Percentiles rank a stretch among this genome's conserved stretches.
These are phyloP conservation scores for Yamadazyma sp. DNA, from an alignment of 805 yeast genomes.

Conservation along the genomic window DNA sequence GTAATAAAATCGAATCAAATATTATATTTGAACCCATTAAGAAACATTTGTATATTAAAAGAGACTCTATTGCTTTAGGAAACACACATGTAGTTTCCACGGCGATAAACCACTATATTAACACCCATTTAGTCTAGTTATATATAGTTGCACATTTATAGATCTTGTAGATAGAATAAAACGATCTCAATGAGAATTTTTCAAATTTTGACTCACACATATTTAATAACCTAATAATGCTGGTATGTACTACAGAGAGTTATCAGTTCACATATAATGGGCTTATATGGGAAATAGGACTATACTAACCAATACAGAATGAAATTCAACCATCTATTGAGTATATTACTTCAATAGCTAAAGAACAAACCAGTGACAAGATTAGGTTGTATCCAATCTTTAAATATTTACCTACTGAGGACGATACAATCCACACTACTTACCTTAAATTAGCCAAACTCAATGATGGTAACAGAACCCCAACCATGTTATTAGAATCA, in stretches of 20 bases:
- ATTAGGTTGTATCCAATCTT: constrained; percentile 82
- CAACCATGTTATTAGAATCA: constrained; percentile 83
- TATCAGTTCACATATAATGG: no score
- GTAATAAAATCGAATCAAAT: constrained; percentile 44
- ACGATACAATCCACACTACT: constrained; percentile 86
- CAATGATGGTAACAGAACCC: constrained; percentile 46
- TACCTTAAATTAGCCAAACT: constrained; percentile 79
- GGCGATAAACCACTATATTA: no score
- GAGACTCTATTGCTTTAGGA: constrained; percentile 15
- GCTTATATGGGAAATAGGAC: no score
- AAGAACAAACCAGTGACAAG: constrained; percentile 12
- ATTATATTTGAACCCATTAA: constrained; percentile 37
- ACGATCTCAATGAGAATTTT: no score
- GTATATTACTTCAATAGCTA: constrained; percentile 25
- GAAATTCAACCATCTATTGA: constrained; percentile 37
- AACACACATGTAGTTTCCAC: no score
- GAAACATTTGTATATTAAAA: constrained; percentile 38
- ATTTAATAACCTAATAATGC: no score
- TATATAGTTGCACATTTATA: no score
- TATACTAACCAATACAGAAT: constrained; percentile 21
- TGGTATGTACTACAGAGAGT: no score
- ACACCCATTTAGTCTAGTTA: no score
- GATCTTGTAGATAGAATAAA: no score
- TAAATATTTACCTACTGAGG: constrained; percentile 69
- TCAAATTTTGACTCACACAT: no score